Conservation (phyloP, 129 eudicot genomes). For the Tanacetum coccineum region DNA sequence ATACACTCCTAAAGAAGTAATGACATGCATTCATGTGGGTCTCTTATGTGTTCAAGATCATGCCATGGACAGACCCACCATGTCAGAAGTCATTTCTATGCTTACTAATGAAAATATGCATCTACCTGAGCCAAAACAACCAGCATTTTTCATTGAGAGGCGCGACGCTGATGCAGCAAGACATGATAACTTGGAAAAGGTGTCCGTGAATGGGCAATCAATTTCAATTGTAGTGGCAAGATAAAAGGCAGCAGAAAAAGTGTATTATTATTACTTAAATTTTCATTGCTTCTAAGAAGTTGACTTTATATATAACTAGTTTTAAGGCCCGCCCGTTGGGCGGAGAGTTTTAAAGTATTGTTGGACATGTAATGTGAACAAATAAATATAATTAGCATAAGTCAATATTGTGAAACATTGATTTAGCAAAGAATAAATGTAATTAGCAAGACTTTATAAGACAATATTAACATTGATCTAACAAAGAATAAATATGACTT, state of each 20-base stretch:
- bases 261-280: too few species aligned
- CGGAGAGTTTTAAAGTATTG: too few species aligned
- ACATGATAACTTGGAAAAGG: slow-evolving; percentile 3
- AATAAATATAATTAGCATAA: too few species aligned
- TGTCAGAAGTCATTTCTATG: slow-evolving; percentile 34
- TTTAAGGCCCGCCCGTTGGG: too few species aligned
- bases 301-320: too few species aligned
- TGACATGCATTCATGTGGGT: slow-evolving; percentile 39
- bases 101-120: slow-evolving; percentile 29
- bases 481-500: too few species aligned
- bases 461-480: too few species aligned
- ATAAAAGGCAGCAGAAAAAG: neutral
- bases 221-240: slow-evolving; percentile 34
- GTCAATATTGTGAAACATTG: too few species aligned
- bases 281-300: too few species aligned
- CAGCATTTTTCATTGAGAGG: slow-evolving; percentile 39
- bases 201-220: slow-evolving; percentile 33
- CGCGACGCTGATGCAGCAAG: neutral
- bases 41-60: slow-evolving; percentile 34
- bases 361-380: too few species aligned
- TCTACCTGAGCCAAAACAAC: slow-evolving; percentile 42
- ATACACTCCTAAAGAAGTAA: slow-evolving; percentile 22
- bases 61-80: slow-evolving; percentile 25
- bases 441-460: too few species aligned
- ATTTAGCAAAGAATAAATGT: too few species aligned